phyloP scores from a whole-genome alignment of 2,329 filamentous ascomycete species.

The Torrubiellomyces zombiae region DNA sequence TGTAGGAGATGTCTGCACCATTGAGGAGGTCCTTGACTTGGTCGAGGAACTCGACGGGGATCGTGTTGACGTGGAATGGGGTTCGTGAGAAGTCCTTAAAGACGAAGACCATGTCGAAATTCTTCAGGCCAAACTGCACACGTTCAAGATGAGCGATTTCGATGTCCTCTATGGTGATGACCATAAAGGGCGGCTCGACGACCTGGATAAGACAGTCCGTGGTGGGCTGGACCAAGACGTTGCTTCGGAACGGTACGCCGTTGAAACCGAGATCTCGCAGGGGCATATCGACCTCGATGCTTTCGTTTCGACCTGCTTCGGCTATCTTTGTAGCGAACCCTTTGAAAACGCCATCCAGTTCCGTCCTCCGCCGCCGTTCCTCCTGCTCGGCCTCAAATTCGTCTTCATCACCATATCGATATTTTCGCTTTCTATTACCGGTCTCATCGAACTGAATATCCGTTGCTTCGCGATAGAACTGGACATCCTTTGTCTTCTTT shows the following conservation, averaged over 20 bases:
- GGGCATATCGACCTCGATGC: slow-evolving; percentile 86
- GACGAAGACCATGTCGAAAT: slow-evolving; percentile 96
- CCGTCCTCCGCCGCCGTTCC: slow-evolving; percentile 76
- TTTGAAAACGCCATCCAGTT: slow-evolving; percentile 90
- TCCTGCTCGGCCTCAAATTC: slow-evolving; percentile 98
- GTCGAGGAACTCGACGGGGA: slow-evolving; percentile 87
- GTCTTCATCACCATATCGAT: slow-evolving; percentile 93
- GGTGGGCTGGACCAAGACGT: slow-evolving; percentile 87
- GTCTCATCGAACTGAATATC: slow-evolving; percentile 99
- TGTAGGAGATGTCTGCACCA: slow-evolving; percentile 84
- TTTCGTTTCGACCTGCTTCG: slow-evolving; percentile 81
- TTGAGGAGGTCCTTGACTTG: slow-evolving; percentile 97
- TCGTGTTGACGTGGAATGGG: slow-evolving; percentile 92
- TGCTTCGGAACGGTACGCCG: slow-evolving; percentile 88
- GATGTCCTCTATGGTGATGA: slow-evolving; percentile 87
- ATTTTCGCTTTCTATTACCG: slow-evolving; percentile 92
- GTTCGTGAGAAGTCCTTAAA: slow-evolving; percentile 93
- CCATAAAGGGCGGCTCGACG: slow-evolving; percentile 92
- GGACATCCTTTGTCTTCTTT: slow-evolving; percentile 97
- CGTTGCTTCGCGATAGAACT: slow-evolving; percentile 94
- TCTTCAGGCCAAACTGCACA: slow-evolving; percentile 93
- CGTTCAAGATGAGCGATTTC: slow-evolving; percentile 92
- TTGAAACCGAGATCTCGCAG: slow-evolving; percentile 94
- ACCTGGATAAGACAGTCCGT: slow-evolving; percentile 95
- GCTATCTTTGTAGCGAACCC: slow-evolving; percentile 94